Conservation (phyloP, 805 yeast species). For the Kodamaea leandrae region DNA sequence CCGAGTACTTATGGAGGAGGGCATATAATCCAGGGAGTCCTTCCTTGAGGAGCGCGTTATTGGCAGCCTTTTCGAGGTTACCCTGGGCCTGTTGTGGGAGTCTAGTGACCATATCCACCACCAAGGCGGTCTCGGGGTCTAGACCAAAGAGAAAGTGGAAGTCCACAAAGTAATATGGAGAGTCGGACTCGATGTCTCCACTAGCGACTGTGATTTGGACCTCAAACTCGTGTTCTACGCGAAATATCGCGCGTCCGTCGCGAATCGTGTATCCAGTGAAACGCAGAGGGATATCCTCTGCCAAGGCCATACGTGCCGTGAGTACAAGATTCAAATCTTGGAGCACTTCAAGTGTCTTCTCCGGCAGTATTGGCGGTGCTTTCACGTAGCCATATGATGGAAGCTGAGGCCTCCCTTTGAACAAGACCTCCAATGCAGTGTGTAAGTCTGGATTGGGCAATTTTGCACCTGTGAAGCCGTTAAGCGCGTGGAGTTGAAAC, state of each 20-base stretch:
- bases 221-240: conserved; percentile 63
- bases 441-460: conserved; percentile 87
- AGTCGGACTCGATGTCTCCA: conserved; percentile 51
- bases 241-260: conserved; percentile 74
- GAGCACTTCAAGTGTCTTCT: conserved; percentile 58
- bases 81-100: conserved; percentile 32
- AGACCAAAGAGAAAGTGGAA: conserved; percentile 62
- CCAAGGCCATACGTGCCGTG: conserved; percentile 70
- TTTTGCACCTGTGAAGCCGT: conserved; percentile 81
- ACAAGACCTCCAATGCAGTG: conserved; percentile 83
- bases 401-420: conserved; percentile 71
- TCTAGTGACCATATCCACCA: conserved; percentile 21
- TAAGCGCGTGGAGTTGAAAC: conserved; percentile 65
- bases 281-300: conserved; percentile 56
- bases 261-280: conserved; percentile 59
- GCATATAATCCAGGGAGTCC: conserved; percentile 55
- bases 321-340: conserved; percentile 68
- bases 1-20: conserved; percentile 56
- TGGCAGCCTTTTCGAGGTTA: conserved; percentile 55
- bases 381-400: conserved; percentile 61
- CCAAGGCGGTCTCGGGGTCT: conserved; percentile 33
- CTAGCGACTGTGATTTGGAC: conserved; percentile 68
- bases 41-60: conserved; percentile 45
- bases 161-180: conserved; percentile 77
- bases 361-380: conserved; percentile 48